Evolutionary conservation across 1,284 basidiomycete species (phyloP).

Genomic region (Mycosarcoma maydis): DNA sequence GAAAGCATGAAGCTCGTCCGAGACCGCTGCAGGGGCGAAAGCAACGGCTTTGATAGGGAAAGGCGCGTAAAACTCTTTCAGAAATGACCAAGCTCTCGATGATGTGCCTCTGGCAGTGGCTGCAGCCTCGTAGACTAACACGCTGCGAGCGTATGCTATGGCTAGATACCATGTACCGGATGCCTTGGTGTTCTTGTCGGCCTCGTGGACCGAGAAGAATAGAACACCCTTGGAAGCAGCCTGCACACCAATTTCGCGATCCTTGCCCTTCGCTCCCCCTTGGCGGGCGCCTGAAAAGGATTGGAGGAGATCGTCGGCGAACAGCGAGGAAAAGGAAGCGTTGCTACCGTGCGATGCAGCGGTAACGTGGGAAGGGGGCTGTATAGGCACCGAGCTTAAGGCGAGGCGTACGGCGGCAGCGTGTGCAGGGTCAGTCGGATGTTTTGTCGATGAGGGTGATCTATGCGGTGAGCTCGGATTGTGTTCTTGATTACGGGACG

Average conservation of each 20-base stretch:
- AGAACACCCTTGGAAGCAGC: slow-evolving; percentile 41
- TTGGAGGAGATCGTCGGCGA: slow-evolving; percentile 40
- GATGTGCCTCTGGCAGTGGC: slow-evolving; percentile 17
- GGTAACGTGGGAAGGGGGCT: slow-evolving; percentile 15
- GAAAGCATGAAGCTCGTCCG: slow-evolving; percentile 12
- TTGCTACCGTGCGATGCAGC: slow-evolving; percentile 17
- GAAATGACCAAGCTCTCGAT: slow-evolving; percentile 46
- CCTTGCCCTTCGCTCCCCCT: slow-evolving; percentile 28
- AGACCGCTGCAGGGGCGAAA: slow-evolving; percentile 37
- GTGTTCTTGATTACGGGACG: not conserved
- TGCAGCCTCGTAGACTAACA: slow-evolving; percentile 53
- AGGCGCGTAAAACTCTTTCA: slow-evolving; percentile 55
- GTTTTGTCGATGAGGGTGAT: slow-evolving; percentile 6
- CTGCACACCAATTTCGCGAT: slow-evolving; percentile 21
- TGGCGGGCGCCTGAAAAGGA: slow-evolving; percentile 21
- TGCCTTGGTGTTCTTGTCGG: slow-evolving; percentile 40
- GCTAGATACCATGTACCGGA: slow-evolving; percentile 58
- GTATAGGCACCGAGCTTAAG: slow-evolving; percentile 45
- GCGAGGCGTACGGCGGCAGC: slow-evolving; percentile 31
- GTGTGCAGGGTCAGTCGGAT: slow-evolving; percentile 21
- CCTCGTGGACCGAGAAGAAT: slow-evolving; percentile 56
- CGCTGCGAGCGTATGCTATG: slow-evolving; percentile 43
- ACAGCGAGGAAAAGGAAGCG: slow-evolving; percentile 37
- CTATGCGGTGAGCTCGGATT: slow-evolving; percentile 3
- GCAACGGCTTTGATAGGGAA: slow-evolving; percentile 44